These are phyloP conservation scores for Lentinula detonsa DNA, from an alignment of 768 basidiomycete species.

Conservation along the genomic window DNA sequence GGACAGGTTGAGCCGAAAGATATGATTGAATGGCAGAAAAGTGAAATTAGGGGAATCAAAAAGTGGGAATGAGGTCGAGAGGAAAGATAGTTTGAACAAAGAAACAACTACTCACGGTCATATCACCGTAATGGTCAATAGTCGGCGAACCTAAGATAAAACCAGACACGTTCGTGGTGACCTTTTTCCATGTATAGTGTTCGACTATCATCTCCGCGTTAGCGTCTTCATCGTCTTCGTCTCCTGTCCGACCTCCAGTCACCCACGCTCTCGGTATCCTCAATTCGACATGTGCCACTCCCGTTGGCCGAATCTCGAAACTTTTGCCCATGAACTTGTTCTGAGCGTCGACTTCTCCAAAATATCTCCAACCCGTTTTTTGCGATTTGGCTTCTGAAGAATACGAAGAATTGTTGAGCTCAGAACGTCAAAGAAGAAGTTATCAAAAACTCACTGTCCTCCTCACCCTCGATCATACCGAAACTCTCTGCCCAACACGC, in stretches of 20 bases:
- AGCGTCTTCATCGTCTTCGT: constrained; percentile 17
- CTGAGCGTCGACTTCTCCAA: constrained; percentile 81
- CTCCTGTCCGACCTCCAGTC: constrained; percentile 26
- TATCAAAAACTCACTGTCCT: neutral
- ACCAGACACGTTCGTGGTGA: constrained; percentile 84
- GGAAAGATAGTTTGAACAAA: neutral
- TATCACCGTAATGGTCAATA: constrained; percentile 93
- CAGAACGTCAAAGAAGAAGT: too few relatives aligned
- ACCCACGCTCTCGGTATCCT: constrained; percentile 63
- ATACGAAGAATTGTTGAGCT: too few relatives aligned
- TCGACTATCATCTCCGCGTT: constrained; percentile 62
- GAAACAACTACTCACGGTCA: constrained; percentile 57
- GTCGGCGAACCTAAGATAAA: constrained; percentile 88
- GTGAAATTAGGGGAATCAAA: neutral
- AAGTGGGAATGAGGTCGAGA: neutral
- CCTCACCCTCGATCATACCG: neutral
- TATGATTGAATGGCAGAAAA: too few relatives aligned
- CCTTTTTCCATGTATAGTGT: constrained; percentile 96
- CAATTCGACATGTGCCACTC: constrained; percentile 86
- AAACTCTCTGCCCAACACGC: constrained; percentile 83
- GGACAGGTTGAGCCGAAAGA: neutral
- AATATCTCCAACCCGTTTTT: neutral
- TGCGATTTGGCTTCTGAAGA: neutral
- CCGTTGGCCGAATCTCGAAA: constrained; percentile 94
- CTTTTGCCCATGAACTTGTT: constrained; percentile 96